These are phyloP conservation scores for Macrolepiota albuminosa DNA, from an alignment of 768 basidiomycete species.

Conservation along the genomic window DNA sequence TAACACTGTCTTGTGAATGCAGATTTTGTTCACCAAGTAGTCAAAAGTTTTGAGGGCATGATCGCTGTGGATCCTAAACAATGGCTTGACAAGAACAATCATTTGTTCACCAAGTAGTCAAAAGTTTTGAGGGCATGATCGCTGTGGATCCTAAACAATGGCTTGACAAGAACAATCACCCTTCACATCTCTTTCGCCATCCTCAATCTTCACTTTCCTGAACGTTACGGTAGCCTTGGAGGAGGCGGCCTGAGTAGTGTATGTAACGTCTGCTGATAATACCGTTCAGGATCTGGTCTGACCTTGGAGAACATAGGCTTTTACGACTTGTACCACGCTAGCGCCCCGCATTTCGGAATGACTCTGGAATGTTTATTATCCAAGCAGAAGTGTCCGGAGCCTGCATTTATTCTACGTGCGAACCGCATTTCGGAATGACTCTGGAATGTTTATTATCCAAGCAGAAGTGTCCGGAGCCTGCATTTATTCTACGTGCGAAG, in stretches of 20 bases:
- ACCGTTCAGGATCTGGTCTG: not conserved
- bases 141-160: not conserved
- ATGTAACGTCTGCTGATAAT: constrained; percentile 7
- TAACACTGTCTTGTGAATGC: not conserved
- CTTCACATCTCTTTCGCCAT: not conserved
- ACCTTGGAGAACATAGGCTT: not conserved
- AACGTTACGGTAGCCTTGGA: not conserved
- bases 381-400: not conserved
- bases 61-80: not conserved
- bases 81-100: constrained; percentile 4
- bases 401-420: not conserved
- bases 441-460: not conserved
- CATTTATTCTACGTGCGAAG: not conserved
- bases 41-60: not conserved
- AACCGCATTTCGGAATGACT: too few species aligned
- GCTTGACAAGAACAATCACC: constrained; percentile 3
- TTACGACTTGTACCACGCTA: not conserved
- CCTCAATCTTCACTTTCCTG: not conserved
- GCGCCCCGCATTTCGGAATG: not conserved
- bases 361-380: not conserved
- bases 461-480: not conserved
- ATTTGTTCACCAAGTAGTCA: not conserved
- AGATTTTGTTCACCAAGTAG: not conserved
- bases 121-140: not conserved
- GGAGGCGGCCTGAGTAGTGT: not conserved